Conservation (phyloP, 2,329 filamentous ascomycete genomes). For the Niveomyces coronatus region DNA sequence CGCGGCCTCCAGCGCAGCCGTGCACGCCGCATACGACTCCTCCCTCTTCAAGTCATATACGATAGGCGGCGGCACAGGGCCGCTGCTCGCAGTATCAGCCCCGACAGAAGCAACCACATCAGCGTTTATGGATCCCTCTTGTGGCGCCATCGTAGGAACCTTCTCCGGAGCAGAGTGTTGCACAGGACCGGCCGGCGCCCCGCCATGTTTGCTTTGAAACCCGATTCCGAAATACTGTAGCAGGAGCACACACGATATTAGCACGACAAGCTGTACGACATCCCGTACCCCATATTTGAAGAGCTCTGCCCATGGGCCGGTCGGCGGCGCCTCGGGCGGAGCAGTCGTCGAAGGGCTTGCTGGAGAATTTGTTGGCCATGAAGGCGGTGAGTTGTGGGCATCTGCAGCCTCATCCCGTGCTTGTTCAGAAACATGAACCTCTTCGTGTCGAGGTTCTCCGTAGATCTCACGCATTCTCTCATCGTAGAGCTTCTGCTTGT, state of each 20-base stretch:
- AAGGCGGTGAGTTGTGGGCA: neutral
- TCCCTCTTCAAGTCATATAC: too few species aligned
- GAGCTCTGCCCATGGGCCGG: neutral
- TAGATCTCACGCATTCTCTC: slow-evolving; percentile 46
- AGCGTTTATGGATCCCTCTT: neutral
- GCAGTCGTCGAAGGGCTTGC: neutral
- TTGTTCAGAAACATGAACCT: slow-evolving; percentile 3
- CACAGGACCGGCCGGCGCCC: too few species aligned
- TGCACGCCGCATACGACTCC: slow-evolving; percentile 17
- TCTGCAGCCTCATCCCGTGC: neutral
- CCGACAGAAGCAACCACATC: neutral
- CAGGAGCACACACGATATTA: slow-evolving; percentile 5
- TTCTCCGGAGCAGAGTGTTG: neutral
- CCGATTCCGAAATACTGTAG: slow-evolving; percentile 6
- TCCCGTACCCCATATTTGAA: slow-evolving; percentile 4
- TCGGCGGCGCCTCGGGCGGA: too few species aligned
- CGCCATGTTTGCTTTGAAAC: neutral
- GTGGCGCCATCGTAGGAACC: neutral
- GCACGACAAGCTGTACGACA: slow-evolving; percentile 1
- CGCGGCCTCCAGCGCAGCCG: slow-evolving; percentile 14
- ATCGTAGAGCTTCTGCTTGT: slow-evolving; percentile 34
- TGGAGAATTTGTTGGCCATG: slow-evolving; percentile 5
- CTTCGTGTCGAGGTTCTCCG: slow-evolving; percentile 23
- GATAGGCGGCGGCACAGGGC: too few species aligned
- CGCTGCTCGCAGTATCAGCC: too few species aligned